Conservation (phyloP, 2,329 filamentous ascomycete species). For the Fusarium sp. region DNA sequence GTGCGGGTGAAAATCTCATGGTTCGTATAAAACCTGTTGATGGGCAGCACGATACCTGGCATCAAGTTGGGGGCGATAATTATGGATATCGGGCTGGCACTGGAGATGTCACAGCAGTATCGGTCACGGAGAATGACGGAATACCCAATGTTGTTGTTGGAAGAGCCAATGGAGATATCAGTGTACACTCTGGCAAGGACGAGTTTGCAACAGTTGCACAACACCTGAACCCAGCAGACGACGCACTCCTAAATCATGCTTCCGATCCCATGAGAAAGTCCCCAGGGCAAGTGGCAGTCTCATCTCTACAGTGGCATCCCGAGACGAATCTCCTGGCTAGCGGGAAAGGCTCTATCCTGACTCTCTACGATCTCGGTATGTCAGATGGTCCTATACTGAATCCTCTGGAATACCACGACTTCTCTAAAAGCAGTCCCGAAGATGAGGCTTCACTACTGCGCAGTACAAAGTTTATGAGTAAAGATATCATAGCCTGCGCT, state of each 20-base stretch:
- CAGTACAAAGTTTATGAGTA: slow-evolving; percentile 60
- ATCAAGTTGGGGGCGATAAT: slow-evolving; percentile 53
- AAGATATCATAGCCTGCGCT: slow-evolving; percentile 60
- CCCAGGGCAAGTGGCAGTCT: slow-evolving; percentile 50
- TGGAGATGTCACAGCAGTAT: slow-evolving; percentile 64
- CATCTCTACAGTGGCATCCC: slow-evolving; percentile 52
- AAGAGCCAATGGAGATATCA: slow-evolving; percentile 63
- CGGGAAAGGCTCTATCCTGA: slow-evolving; percentile 49
- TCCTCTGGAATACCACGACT: slow-evolving; percentile 46
- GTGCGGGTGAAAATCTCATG: slow-evolving; percentile 64
- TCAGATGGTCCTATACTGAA: slow-evolving; percentile 19
- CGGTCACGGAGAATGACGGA: slow-evolving; percentile 55
- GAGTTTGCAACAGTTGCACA: slow-evolving; percentile 47
- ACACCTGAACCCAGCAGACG: slow-evolving; percentile 36
- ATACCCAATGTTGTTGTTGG: slow-evolving; percentile 58
- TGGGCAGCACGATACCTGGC: slow-evolving; percentile 51
- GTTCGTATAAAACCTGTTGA: slow-evolving; percentile 54
- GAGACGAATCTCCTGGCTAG: slow-evolving; percentile 48
- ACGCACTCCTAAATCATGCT: slow-evolving; percentile 4
- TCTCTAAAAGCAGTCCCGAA: slow-evolving; percentile 31
- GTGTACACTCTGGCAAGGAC: slow-evolving; percentile 56
- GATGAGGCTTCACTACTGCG: slow-evolving; percentile 48
- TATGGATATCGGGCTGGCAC: slow-evolving; percentile 58
- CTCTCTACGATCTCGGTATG: slow-evolving; percentile 47
- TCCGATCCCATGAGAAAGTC: slow-evolving; percentile 44